Percentiles rank a stretch among this genome's conserved stretches.
phyloP scores from a whole-genome alignment of 73 alveolate genomes.

The Paramecium biaurelia region DNA sequence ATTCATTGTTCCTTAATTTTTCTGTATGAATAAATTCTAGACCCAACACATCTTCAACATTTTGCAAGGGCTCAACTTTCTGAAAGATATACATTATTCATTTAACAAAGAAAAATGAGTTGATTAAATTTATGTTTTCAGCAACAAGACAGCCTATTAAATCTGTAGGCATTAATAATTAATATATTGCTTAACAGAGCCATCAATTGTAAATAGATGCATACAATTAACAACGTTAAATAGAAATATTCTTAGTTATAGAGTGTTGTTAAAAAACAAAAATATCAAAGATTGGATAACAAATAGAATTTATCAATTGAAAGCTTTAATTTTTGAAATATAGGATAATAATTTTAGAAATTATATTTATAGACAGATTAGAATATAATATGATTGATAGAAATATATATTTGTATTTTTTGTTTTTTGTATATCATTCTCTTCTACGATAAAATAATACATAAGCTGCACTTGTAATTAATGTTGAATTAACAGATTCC shows the following conservation, averaged over 20 bases:
- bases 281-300: too few relatives aligned
- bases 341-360: not conserved
- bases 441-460: conserved; percentile 90
- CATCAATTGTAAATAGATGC: too few relatives aligned
- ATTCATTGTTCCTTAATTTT: not conserved
- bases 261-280: too few relatives aligned
- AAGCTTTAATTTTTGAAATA: too few relatives aligned
- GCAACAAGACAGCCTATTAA: too few relatives aligned
- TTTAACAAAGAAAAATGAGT: not conserved
- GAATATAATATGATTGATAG: not conserved
- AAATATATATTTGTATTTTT: not conserved
- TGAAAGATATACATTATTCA: not conserved
- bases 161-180: too few relatives aligned
- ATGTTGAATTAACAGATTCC: conserved; percentile 30
- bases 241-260: too few relatives aligned
- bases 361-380: not conserved
- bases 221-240: too few relatives aligned
- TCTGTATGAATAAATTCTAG: not conserved
- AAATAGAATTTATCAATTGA: too few relatives aligned
- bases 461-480: conserved; percentile 85
- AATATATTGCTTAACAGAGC: too few relatives aligned
- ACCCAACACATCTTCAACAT: not conserved
- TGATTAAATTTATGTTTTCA: not conserved
- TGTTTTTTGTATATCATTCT: conserved; percentile 1
- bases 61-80: not conserved